Percentiles rank a stretch among this genome's conserved stretches.
Conservation (phyloP, 202 grass and related monocot species). For the Brachypodium distachyon region DNA sequence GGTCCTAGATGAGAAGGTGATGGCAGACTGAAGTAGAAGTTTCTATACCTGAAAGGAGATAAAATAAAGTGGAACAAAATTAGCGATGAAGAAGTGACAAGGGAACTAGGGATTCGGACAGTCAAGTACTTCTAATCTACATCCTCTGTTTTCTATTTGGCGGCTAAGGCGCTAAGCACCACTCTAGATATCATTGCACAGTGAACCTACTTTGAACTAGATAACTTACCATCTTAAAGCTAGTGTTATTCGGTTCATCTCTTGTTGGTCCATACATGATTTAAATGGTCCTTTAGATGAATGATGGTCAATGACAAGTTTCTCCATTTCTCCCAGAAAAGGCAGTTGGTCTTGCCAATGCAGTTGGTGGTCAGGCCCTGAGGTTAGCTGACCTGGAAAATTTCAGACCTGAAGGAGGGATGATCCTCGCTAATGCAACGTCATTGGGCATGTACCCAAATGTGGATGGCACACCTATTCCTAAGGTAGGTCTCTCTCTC, state of each 20-base stretch:
- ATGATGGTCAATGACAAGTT: background rate
- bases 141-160: no score
- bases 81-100: background rate
- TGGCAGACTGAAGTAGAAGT: background rate
- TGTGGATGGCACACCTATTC: slow-evolving; percentile 77
- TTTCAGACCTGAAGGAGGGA: slow-evolving; percentile 74
- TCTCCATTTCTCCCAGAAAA: slow-evolving; percentile 48
- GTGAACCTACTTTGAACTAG: background rate
- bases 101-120: background rate
- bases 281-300: slow-evolving; percentile 3
- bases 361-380: slow-evolving; percentile 60
- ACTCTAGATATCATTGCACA: background rate
- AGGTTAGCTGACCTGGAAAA: slow-evolving; percentile 74
- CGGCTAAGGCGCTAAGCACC: background rate
- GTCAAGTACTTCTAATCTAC: background rate
- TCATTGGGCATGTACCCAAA: slow-evolving; percentile 95
- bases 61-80: background rate
- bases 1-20: background rate
- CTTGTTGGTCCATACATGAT: background rate
- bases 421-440: slow-evolving; percentile 97
- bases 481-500: slow-evolving; percentile 39
- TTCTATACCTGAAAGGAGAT: background rate
- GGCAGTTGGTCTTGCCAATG: slow-evolving; percentile 69
- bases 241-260: background rate
- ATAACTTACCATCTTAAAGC: background rate